Evolutionary conservation across 2,329 filamentous ascomycete genomes (phyloP).

Genomic region (Fusarium tuaranense): DNA sequence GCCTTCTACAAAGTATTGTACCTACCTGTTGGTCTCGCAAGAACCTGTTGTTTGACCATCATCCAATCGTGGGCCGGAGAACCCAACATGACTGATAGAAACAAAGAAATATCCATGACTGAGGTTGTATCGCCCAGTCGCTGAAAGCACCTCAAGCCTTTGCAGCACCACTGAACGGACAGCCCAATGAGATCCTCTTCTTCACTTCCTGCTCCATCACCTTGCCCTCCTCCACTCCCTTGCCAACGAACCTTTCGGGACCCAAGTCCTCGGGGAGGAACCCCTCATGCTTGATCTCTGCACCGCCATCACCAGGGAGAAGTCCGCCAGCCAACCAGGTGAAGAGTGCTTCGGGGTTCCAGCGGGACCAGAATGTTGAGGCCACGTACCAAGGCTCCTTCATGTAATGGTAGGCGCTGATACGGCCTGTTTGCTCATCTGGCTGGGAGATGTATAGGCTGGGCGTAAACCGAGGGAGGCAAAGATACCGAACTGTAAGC

Average conservation of each 20-base stretch:
- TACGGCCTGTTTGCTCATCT: slow-evolving; percentile 65
- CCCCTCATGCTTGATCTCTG: slow-evolving; percentile 58
- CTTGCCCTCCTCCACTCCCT: slow-evolving; percentile 60
- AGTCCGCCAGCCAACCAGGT: slow-evolving; percentile 57
- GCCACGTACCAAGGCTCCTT: slow-evolving; percentile 75
- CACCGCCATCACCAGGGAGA: slow-evolving; percentile 57
- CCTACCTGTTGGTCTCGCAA: not conserved
- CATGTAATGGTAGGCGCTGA: slow-evolving; percentile 64
- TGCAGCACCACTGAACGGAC: slow-evolving; percentile 54
- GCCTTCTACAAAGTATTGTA: not conserved
- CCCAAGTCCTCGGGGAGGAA: slow-evolving; percentile 72
- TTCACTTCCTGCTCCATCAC: slow-evolving; percentile 47
- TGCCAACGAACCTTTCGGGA: slow-evolving; percentile 64
- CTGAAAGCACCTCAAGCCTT: not conserved
- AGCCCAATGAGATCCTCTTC: slow-evolving; percentile 50
- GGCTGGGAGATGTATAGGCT: slow-evolving; percentile 57
- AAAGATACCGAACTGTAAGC: slow-evolving; percentile 67
- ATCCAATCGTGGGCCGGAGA: not conserved
- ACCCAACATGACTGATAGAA: not conserved
- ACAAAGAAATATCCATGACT: not conserved
- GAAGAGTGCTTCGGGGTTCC: slow-evolving; percentile 67
- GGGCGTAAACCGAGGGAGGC: slow-evolving; percentile 66
- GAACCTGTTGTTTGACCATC: not conserved
- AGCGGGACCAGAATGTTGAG: slow-evolving; percentile 70
- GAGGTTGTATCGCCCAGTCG: not conserved